Evolutionary conservation across 805 yeast genomes (phyloP).

Genomic region (Candida saitoana): DNA sequence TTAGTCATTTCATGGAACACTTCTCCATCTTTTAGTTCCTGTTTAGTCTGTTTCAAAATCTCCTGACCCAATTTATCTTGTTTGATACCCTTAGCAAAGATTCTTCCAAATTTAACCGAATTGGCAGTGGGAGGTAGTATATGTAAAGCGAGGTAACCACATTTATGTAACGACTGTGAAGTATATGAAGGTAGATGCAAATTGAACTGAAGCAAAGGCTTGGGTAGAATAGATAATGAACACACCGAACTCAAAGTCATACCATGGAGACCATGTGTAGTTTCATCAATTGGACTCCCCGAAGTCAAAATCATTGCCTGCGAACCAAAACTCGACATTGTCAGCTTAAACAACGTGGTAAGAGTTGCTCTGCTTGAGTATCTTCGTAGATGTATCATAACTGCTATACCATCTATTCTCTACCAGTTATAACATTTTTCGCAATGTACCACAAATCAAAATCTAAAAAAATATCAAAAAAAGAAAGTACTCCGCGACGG

Average conservation of each 20-base stretch:
- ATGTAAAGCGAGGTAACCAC: slow-evolving; percentile 65
- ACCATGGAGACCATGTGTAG: slow-evolving; percentile 47
- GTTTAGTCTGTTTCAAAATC: slow-evolving; percentile 25
- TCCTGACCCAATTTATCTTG: slow-evolving; percentile 27
- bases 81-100: slow-evolving; percentile 59
- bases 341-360: neutral
- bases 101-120: slow-evolving; percentile 58
- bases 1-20: slow-evolving; percentile 43
- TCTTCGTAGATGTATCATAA: neutral
- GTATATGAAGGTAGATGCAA: slow-evolving; percentile 84
- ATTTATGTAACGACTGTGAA: slow-evolving; percentile 56
- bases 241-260: slow-evolving; percentile 84
- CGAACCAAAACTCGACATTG: slow-evolving; percentile 34
- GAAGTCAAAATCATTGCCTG: slow-evolving; percentile 45
- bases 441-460: neutral
- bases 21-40: slow-evolving; percentile 29
- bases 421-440: neutral
- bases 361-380: neutral
- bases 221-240: slow-evolving; percentile 74
- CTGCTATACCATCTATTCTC: neutral
- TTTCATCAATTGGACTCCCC: slow-evolving; percentile 9
- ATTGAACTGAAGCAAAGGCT: slow-evolving; percentile 79
- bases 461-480: neutral
- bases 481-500: slow-evolving; percentile 7
- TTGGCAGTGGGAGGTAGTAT: slow-evolving; percentile 57